Evolutionary conservation across 179 eudicot species (phyloP).

Genomic region (Spinacia oleracea): DNA sequence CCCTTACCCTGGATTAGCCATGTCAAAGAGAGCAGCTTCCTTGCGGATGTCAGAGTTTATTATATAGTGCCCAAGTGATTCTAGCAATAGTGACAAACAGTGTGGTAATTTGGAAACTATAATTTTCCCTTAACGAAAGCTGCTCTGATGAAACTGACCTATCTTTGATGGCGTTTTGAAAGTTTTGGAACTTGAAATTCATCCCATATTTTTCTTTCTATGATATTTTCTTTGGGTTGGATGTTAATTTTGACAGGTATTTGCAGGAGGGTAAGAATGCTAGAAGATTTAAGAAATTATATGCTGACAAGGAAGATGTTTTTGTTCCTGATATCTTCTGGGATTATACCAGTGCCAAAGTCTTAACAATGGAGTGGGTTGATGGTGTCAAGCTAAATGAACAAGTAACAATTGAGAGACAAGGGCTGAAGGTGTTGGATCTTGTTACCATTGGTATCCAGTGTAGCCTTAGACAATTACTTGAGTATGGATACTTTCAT

Average conservation of each 20-base stretch:
- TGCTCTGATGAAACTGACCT: not conserved
- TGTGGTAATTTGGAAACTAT: not conserved
- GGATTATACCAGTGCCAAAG: conserved; percentile 96
- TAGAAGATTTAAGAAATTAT: conserved; percentile 93
- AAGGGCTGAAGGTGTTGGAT: conserved; percentile 91
- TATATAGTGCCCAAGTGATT: not conserved
- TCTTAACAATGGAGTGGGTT: conserved; percentile 98
- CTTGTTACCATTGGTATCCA: conserved; percentile 94
- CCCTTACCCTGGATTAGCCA: not conserved
- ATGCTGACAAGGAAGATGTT: conserved; percentile 96
- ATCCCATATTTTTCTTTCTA: conserved; percentile 11
- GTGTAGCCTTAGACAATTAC: conserved; percentile 97
- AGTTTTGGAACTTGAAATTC: conserved; percentile 2
- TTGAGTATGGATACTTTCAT: conserved; percentile 97
- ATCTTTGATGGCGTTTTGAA: not conserved
- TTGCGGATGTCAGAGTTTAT: not conserved
- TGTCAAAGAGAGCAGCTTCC: conserved; percentile 4
- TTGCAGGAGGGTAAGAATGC: conserved; percentile 99
- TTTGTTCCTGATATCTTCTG: conserved; percentile 98
- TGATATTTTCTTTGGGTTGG: conserved; percentile 44
- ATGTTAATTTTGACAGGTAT: conserved; percentile 83
- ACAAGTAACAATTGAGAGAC: conserved; percentile 87
- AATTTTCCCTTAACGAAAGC: not conserved
- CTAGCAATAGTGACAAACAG: not conserved
- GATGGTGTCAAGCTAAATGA: conserved; percentile 91